Conservation (phyloP, 306 rosid genomes). For the Echinosophora koreensis region DNA sequence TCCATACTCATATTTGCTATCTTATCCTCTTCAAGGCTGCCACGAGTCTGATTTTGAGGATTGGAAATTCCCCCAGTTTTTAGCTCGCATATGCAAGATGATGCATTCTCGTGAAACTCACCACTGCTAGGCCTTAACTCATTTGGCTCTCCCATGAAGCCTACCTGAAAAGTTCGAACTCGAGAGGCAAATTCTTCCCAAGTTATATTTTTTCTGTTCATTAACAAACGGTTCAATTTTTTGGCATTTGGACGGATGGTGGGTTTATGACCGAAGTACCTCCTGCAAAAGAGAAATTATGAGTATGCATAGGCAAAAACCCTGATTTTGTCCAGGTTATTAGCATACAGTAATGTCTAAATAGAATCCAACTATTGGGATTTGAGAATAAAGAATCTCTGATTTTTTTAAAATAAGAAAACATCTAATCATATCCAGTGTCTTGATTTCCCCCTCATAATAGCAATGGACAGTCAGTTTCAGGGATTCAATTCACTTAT, state of each 20-base stretch:
- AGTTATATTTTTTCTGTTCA: slow-evolving; percentile 59
- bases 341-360: slow-evolving; percentile 6
- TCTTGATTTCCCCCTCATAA: slow-evolving; percentile 1
- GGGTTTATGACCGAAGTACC: slow-evolving; percentile 89
- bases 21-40: slow-evolving; percentile 25
- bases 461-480: slow-evolving; percentile 4
- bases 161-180: slow-evolving; percentile 73
- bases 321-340: slow-evolving; percentile 11
- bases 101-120: slow-evolving; percentile 88
- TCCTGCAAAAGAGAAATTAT: slow-evolving; percentile 60
- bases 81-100: slow-evolving; percentile 76
- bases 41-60: slow-evolving; percentile 43
- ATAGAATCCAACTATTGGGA: background rate
- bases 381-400: slow-evolving; percentile 11
- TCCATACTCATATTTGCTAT: slow-evolving; percentile 43
- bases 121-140: slow-evolving; percentile 76
- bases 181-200: slow-evolving; percentile 83
- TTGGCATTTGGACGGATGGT: slow-evolving; percentile 89
- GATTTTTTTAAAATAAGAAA: background rate
- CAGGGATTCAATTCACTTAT: background rate
- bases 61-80: slow-evolving; percentile 31
- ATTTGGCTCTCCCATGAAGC: slow-evolving; percentile 92
- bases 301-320: slow-evolving; percentile 13
- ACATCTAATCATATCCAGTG: background rate
- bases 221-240: slow-evolving; percentile 65